Base-by-base conservation (phyloP, 441 rosid genomes). In the Euphorbia schlechtendalii region DNA sequence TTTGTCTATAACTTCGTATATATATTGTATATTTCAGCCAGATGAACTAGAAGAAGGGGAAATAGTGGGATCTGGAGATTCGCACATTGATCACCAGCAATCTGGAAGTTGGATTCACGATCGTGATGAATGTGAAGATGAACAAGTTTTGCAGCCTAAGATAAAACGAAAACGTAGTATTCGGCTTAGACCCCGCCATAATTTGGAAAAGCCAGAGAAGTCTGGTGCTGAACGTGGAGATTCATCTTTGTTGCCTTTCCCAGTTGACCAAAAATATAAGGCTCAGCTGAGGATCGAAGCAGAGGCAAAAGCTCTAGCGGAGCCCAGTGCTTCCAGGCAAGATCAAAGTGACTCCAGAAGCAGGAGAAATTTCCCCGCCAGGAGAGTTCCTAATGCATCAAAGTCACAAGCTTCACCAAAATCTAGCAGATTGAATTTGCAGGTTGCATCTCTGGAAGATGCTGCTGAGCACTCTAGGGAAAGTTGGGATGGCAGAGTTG, bases 11-110 rank as follows among this genome's bases (percentile, higher is more conserved):
- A 65, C 22, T 62, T 61, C 69, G 40, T 59, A 36, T 12, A 56
- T 62, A 59, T 63, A 68, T 69, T 70, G 67, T 56, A 4, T 67
- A 77, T 67, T 66, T 68, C 89, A 95, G 99, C 71, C 76, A 45
- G 96, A 92, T 80, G 99, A 95, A 52, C 78, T 92, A 56, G 99
- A 95, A 81, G 99, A 95, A 69, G 99, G 99, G 64, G 99, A 95
- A 79, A 88, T 95, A 69, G 99, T 85, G 15, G 73, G 82, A 45
- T 95, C 99, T 40, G 96, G 88, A 77, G 98, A 92, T 74, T 90
- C 99, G 76, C 97, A 88, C 77, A 62, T 83, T 75, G 97, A 90
- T 65, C 95, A 69, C 76, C 97, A 84, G 74, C 96, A 83, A 70
- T 95, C 99, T 70, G 98, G 89, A 77, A 95, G 96, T 84, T 88